phyloP scores from a whole-genome alignment of 768 basidiomycete genomes.

The Krasilnikovozyma curviuscula region DNA sequence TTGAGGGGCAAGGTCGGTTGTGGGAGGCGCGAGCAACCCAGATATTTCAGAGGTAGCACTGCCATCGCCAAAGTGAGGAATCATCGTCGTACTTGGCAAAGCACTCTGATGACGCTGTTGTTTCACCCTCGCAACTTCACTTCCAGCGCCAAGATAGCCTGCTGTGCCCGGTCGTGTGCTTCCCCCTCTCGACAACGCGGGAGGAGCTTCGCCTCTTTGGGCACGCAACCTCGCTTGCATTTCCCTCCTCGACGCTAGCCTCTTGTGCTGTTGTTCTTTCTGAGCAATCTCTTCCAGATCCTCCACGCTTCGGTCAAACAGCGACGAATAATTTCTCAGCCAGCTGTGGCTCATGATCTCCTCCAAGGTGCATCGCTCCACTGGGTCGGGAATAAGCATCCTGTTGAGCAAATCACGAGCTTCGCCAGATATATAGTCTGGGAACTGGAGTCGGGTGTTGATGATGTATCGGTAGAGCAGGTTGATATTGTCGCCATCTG shows the following conservation, averaged over 20 bases:
- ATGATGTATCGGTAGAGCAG: conserved; percentile 96
- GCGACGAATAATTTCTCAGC: conserved; percentile 44
- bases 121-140: conserved; percentile 1
- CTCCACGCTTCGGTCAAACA: conserved; percentile 52
- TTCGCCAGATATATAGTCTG: conserved; percentile 72
- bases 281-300: conserved; percentile 63
- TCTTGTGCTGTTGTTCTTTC: conserved; percentile 67
- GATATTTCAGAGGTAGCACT: neutral
- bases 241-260: conserved; percentile 31
- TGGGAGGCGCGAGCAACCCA: neutral
- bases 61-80: conserved; percentile 18
- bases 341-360: conserved; percentile 75
- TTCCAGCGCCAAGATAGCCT: conserved; percentile 8
- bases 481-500: conserved; percentile 98
- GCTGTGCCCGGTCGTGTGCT: conserved; percentile 15
- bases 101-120: conserved; percentile 19
- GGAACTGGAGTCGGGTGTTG: conserved; percentile 87
- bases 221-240: conserved; percentile 19
- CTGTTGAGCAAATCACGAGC: conserved; percentile 65
- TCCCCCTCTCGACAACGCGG: conserved; percentile 17
- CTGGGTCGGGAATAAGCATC: conserved; percentile 90
- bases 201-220: conserved; percentile 14
- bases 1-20: no score
- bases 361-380: conserved; percentile 51
- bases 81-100: conserved; percentile 19